These are phyloP conservation scores for Ustilago shanxiensis DNA, from an alignment of 1,284 basidiomycete species.

Conservation along the genomic window DNA sequence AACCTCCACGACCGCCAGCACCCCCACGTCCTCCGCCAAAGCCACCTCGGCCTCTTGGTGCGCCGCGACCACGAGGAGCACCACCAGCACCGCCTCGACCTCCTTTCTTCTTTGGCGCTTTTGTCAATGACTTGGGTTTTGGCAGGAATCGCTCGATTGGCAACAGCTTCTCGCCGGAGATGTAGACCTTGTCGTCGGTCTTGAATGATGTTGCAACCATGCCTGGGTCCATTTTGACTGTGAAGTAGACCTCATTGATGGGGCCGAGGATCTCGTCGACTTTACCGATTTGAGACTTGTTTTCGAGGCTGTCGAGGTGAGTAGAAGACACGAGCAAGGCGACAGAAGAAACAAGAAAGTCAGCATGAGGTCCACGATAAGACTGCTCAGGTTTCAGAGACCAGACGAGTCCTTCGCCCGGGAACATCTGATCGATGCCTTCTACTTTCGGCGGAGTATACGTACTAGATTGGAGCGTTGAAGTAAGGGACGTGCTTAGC, in stretches of 20 bases:
- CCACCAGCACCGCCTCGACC: slow-evolving; percentile 51
- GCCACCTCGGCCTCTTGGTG: slow-evolving; percentile 67
- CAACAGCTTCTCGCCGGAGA: slow-evolving; percentile 93
- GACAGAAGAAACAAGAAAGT: neutral
- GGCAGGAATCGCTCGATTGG: slow-evolving; percentile 97
- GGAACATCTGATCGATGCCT: neutral
- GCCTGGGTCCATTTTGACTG: slow-evolving; percentile 95
- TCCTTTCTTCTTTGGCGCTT: slow-evolving; percentile 58
- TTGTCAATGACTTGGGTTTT: slow-evolving; percentile 80
- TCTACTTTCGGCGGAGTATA: neutral
- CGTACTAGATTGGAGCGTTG: slow-evolving; percentile 93
- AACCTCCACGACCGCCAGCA: slow-evolving; percentile 55
- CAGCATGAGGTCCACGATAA: neutral
- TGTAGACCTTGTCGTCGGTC: slow-evolving; percentile 97
- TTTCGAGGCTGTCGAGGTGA: slow-evolving; percentile 77
- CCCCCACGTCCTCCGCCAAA: slow-evolving; percentile 47
- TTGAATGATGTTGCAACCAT: slow-evolving; percentile 97
- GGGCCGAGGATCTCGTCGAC: slow-evolving; percentile 97
- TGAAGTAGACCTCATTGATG: slow-evolving; percentile 99
- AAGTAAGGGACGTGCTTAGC: slow-evolving; percentile 84
- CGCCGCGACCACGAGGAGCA: slow-evolving; percentile 49
- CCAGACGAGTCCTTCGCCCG: neutral
- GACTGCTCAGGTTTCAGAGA: neutral
- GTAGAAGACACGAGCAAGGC: neutral
- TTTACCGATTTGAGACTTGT: slow-evolving; percentile 95